Base-by-base conservation (phyloP, 257 asterid species). In the Echium plantagineum region DNA sequence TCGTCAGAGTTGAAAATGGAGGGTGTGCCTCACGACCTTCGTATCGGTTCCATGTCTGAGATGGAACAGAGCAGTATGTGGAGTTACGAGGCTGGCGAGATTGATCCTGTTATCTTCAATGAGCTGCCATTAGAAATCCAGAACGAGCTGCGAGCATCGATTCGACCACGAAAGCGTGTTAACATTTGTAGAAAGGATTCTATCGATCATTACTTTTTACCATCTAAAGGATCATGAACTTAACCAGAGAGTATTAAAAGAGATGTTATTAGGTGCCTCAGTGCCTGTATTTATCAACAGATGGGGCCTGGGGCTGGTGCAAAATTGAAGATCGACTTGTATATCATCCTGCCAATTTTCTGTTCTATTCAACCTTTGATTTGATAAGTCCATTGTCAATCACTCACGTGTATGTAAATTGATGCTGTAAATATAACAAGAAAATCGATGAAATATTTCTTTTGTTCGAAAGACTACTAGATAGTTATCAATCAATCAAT, bases 121-220 rank as follows among this genome's bases (percentile, higher is more conserved):
- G 96, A 87, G 77, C 65, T 87, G 61, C 98, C 96, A 19, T 66
- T 66, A 15, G 86, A 85, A 69, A 84, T 90, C 61, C 98, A 80
- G 69, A 87, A 80, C 16, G 96, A 87, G 72, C 74, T 90, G 53
- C 87, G 80, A n/a, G 87, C 83, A 35, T 85, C 75, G 80, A 65
- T 87, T 51, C 94, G 75, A 75, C 84, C 91, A 21, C 87, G 69
- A 65, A 90, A 87, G 76, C 94, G 78, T 67, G 76, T 84, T 59
- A 79, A 71, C 51, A 69, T 62, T 16, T 57, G 38, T 65, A 87
- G 80, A 62, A 82, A 13, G 75, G 89, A 86, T 68, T 72, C 83
- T 58, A 87, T 90, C 70, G 68, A 65, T 74, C 75, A 84, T 66
- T 90, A 85, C 83, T 90, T 87, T 76, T 77, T 75, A 52, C 89